These are phyloP conservation scores for Amauroascus niger DNA, from an alignment of 2,329 filamentous ascomycete genomes.

Conservation along the genomic window DNA sequence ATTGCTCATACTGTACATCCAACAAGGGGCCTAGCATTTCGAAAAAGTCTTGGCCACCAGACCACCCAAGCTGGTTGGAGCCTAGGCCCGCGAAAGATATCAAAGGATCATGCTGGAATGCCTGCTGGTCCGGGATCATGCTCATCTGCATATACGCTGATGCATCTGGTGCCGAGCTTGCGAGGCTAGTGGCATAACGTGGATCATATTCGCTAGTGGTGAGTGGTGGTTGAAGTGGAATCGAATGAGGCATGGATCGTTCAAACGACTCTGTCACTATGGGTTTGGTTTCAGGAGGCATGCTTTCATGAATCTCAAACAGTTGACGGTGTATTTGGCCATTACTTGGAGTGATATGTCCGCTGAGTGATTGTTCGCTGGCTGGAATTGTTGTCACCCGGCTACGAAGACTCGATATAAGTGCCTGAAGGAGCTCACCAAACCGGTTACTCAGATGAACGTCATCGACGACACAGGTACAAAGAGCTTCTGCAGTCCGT, in stretches of 20 bases:
- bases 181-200: not conserved
- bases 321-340: constrained; percentile 11
- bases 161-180: constrained; percentile 10
- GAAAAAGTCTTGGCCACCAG: constrained; percentile 20
- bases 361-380: constrained; percentile 12
- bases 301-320: constrained; percentile 8
- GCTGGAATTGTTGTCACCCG: constrained; percentile 14
- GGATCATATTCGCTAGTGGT: constrained; percentile 7
- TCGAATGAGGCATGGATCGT: constrained; percentile 4
- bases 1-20: constrained; percentile 20
- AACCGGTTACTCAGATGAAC: constrained; percentile 60
- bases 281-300: constrained; percentile 9
- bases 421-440: constrained; percentile 18
- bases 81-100: constrained; percentile 19
- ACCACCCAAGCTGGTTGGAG: constrained; percentile 20
- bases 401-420: constrained; percentile 16
- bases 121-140: constrained; percentile 8
- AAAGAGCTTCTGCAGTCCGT: constrained; percentile 43
- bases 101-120: constrained; percentile 18
- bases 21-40: constrained; percentile 20
- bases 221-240: constrained; percentile 2
- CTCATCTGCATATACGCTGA: constrained; percentile 13
- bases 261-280: constrained; percentile 11
- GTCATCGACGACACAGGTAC: constrained; percentile 48
- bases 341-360: constrained; percentile 15